Base-by-base conservation (phyloP, 805 yeast genomes). In the Jamesozyma piceae region DNA sequence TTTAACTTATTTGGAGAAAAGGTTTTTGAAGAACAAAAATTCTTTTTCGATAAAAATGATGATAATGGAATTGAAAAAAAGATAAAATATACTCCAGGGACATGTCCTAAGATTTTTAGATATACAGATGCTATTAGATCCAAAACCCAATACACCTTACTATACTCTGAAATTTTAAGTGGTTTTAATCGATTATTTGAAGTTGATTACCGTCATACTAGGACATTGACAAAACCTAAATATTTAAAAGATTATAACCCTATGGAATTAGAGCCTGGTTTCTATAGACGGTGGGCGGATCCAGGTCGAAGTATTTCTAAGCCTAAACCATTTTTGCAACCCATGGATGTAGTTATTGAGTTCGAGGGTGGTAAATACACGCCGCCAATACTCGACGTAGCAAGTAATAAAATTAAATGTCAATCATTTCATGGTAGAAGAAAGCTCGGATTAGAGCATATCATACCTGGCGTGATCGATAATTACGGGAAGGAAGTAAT, bases 201-300 rank as follows among this genome's bases (percentile, higher is more conserved):
- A 34, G 54, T 72, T 3, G 80, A 77, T 46, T 45, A 65, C 35
- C 50, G 58, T 14, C 74, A 65, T 54, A 50, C 50, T 15, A 50
- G 62, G 4, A 65, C 75, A 1, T 54, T 79, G 19, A 49, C 65
- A 1, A 60, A 66, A 42, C 82, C 83, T 2, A 22, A 44, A 0
- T 62, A 73, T 50, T 47, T 59, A 42, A 18, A 42, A 3, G 41
- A 48, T 4, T 47, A 63, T 20, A 34, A 41, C 14, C 55, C 61
- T 3, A 47, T 64, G 10, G 69, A 66, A 47, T 44, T 68, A 2
- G 57, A 57, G 4, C 42, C 44, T 8, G 37, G 36, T 0, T 70
- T 62, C 52, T 72, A 59, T 57, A 45, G 45, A 43, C 47, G 34
- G 2, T 69, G 65, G 62, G 46, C 55, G 1, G 47, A 50, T 22